Evolutionary conservation across 768 basidiomycete species (phyloP).

Genomic region (Artomyces pyxidatus): DNA sequence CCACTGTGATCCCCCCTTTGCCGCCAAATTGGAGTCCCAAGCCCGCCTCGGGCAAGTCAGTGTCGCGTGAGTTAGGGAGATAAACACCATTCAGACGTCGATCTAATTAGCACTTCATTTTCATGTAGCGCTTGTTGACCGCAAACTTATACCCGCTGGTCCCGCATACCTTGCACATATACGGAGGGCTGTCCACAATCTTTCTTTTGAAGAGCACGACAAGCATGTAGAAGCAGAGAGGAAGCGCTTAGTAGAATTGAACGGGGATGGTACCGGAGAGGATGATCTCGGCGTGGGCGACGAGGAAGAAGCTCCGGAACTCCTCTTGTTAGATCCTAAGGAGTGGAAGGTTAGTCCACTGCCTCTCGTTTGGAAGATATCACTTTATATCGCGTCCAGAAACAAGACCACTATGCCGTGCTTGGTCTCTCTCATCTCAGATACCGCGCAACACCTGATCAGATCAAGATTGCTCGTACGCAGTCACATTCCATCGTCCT

Average conservation of each 20-base stretch:
- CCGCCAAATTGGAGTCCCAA: slow-evolving; percentile 39
- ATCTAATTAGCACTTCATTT: no score
- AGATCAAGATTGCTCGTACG: slow-evolving; percentile 95
- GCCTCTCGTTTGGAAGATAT: neutral
- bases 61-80: slow-evolving; percentile 26
- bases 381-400: slow-evolving; percentile 36
- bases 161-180: slow-evolving; percentile 82
- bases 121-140: slow-evolving; percentile 35
- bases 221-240: slow-evolving; percentile 47
- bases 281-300: slow-evolving; percentile 92
- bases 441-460: slow-evolving; percentile 78
- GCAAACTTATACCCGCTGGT: slow-evolving; percentile 74
- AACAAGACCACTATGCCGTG: slow-evolving; percentile 98
- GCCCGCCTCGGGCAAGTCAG: slow-evolving; percentile 25
- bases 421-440: slow-evolving; percentile 89
- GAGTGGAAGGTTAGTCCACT: slow-evolving; percentile 83
- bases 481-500: slow-evolving; percentile 15
- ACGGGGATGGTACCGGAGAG: slow-evolving; percentile 43
- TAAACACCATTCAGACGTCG: no score
- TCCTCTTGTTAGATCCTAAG: slow-evolving; percentile 82
- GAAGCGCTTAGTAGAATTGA: slow-evolving; percentile 41
- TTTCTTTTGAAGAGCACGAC: slow-evolving; percentile 83
- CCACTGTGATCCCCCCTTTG: slow-evolving; percentile 34
- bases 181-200: slow-evolving; percentile 60
- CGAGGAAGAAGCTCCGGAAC: slow-evolving; percentile 68